Base-by-base conservation (phyloP, 805 yeast genomes). In the Jamesozyma jinghongensis region DNA sequence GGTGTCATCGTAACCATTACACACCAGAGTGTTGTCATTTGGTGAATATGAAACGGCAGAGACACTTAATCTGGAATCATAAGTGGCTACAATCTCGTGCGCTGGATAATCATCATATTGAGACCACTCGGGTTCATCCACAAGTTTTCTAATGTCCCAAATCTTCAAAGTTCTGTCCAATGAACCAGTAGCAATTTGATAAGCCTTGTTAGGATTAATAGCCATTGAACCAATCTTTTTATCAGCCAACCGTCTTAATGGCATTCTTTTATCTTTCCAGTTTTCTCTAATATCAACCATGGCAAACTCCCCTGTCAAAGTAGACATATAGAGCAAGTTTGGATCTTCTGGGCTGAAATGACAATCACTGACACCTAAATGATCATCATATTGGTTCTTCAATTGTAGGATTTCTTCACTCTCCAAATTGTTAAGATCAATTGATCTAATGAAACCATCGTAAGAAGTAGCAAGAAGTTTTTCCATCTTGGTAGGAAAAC, bases 1-100 rank as follows among this genome's bases (percentile, higher is more conserved):
- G 0, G 85, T 78, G 54, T 88, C 90, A 56, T 85, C 97, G 54
- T 90, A 90, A 0, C 97, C 97, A 58, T 92, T 90, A 60, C 94
- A 84, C 0, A 92, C 95, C 36, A 90, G 67, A 31, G 77, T 73
- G 33, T 71, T 67, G 41, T 74, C 75, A 40, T 74, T 75, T 19
- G 75, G 73, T 12, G 67, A 56, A 85, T 95, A 90, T 40, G 87
- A 94, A 0, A 87, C 84, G 19, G 83, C 77, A 36, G 94, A 82
- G 2, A 92, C 77, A 40, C 95, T 85, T 29, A 92, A 66, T 43
- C 95, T 66, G 5, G 94, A 83, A 22, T 70, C 61, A 57, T 79
- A 90, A 5, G 74, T 67, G 0, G 87, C 88, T 27, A 56, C 50
- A 16, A 55, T 44, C n/a, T 62, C 63, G 33, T 56, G 55, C 7